A percentile compares a stretch with the other conserved stretches of the same genome.
phyloP scores from a whole-genome alignment of 306 rosid genomes.

The Cyclanthera cordifolia region DNA sequence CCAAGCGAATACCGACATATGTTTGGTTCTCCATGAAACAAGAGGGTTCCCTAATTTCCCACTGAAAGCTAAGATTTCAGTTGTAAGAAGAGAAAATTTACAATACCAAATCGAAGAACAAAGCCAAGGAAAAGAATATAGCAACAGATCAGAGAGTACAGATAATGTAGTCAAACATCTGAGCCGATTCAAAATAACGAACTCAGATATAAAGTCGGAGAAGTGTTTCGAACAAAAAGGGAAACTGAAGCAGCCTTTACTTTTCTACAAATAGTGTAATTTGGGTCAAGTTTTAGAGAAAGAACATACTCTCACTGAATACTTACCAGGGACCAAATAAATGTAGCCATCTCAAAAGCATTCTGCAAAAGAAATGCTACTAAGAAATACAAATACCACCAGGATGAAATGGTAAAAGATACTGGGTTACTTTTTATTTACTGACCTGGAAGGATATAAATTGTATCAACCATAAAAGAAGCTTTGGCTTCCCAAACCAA shows the following conservation, averaged over 20 bases:
- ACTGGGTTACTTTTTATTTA: not conserved
- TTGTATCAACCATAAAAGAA: slow-evolving; percentile 56
- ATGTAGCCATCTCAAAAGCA: slow-evolving; percentile 92
- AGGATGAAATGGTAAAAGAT: not conserved
- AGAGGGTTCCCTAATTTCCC: slow-evolving; percentile 69
- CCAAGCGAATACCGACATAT: slow-evolving; percentile 46
- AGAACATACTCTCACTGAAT: not conserved
- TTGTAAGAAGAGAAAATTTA: not conserved
- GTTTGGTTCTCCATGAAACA: slow-evolving; percentile 72
- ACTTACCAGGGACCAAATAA: slow-evolving; percentile 90
- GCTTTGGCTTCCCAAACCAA: slow-evolving; percentile 84
- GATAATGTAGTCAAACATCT: not conserved
- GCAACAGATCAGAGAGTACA: not conserved
- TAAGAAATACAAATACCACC: not conserved
- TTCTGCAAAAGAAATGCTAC: slow-evolving; percentile 42
- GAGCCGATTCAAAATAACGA: not conserved
- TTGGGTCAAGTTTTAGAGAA: not conserved
- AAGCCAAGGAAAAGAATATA: not conserved
- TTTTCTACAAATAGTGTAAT: not conserved
- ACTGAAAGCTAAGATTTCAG: slow-evolving; percentile 30
- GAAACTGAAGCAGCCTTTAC: not conserved
- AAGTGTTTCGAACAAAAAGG: not conserved
- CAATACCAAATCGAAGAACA: not conserved
- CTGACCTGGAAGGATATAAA: slow-evolving; percentile 75
- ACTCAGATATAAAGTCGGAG: not conserved